Evolutionary conservation across 345 rosid genomes (phyloP), one percentile per base, ranked within the genome.

Genomic region (Syzygium jambos): DNA sequence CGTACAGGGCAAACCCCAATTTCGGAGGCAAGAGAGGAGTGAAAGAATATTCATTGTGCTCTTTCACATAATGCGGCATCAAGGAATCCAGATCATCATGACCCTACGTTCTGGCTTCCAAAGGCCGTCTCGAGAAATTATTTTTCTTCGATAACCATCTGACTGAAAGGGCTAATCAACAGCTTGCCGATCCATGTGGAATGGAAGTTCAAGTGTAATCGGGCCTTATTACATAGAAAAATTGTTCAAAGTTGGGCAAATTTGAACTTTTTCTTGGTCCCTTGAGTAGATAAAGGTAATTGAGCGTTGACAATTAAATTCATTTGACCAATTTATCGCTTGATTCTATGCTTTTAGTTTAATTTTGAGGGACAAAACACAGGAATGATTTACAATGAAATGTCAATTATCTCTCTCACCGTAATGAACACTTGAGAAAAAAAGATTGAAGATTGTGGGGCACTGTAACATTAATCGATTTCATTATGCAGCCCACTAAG

Each of bases 111-210:
- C 7, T 1, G 46, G 46, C 46, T 43, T 43, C 46, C 46, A 43
- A 43, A 43, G 46, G 46, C 46, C 46, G 7, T 11, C 11, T 51
- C 2, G 43, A 54, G 8, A 84, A 85, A 22, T 87, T 77, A 19
- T 55, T 87, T 22, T 82, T 89, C 85, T 89, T 87, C 63, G 88
- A 90, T 16, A 43, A 22, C 16, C 88, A 86, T 78, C 52, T 78
- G 1, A 14, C 78, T 6, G 84, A 90, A 27, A 68, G 29, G 52
- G 65, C 87, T 12, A 11, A 84, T 10, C 11, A 30, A 15, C 84
- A 86, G 80, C 43, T 86, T 10, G 77, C 21, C 77, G 8, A 63
- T 29, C 29, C 16, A 63, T 3, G 77, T 14, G 41, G 38, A 63
- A 63, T 14, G 3, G 21, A 63, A 63, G 73, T n/a, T 61, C 30